These are phyloP conservation scores for Thielaviopsis ethacetica DNA, from an alignment of 2,329 filamentous ascomycete species.

Conservation along the genomic window DNA sequence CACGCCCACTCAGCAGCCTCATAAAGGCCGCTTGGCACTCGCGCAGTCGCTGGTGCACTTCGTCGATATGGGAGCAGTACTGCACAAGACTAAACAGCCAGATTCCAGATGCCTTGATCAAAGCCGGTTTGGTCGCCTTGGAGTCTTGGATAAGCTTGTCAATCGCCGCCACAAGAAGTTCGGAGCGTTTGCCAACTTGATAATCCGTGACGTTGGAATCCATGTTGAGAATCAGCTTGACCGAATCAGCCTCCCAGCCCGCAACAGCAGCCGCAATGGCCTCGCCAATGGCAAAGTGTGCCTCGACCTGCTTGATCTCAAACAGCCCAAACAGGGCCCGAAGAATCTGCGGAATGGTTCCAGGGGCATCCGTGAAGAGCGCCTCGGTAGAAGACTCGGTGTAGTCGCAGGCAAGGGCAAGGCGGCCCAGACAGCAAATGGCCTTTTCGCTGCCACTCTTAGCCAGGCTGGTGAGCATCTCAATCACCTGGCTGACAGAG, in stretches of 20 bases:
- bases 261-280: conserved; percentile 62
- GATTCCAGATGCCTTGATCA: conserved; percentile 84
- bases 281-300: conserved; percentile 83
- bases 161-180: conserved; percentile 38
- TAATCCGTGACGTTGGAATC: conserved; percentile 29
- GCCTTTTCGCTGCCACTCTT: conserved; percentile 71
- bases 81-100: conserved; percentile 89
- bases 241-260: conserved; percentile 69
- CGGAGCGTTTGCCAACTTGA: conserved; percentile 23
- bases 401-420: conserved; percentile 47
- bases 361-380: conserved; percentile 18
- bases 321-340: conserved; percentile 59
- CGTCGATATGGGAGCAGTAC: conserved; percentile 64
- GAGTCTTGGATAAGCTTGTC: conserved; percentile 63
- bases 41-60: conserved; percentile 58
- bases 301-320: conserved; percentile 70
- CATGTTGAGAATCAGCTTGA: conserved; percentile 62
- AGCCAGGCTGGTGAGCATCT: conserved; percentile 48
- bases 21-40: conserved; percentile 80
- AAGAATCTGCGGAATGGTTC: conserved; percentile 38
- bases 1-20: conserved; percentile 67
- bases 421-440: conserved; percentile 61
- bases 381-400: conserved; percentile 10
- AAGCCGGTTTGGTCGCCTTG: conserved; percentile 69
- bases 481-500: conserved; percentile 28